Evolutionary conservation across 192 early-diverging fungal genomes (phyloP).

Genomic region (Podila epicladia): DNA sequence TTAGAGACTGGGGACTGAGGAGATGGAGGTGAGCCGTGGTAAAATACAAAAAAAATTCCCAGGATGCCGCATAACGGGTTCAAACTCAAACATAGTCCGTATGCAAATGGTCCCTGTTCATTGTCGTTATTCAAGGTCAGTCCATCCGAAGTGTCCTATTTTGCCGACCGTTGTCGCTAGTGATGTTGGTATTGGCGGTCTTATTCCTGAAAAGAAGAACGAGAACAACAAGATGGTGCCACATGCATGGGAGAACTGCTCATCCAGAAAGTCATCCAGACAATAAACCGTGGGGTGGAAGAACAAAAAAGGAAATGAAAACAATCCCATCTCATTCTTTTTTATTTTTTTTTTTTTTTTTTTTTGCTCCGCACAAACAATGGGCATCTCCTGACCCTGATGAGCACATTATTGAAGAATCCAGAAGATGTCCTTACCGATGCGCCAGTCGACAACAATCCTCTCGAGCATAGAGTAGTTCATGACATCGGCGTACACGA

Average conservation of each 20-base stretch:
- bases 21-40: conserved; percentile 1
- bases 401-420: not conserved
- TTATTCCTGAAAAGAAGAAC: not conserved
- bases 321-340: not conserved
- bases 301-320: conserved; percentile 3
- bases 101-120: too few relatives aligned
- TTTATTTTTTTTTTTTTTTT: not conserved
- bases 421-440: conserved; percentile 47
- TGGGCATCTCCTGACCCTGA: conserved; percentile 5
- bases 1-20: not conserved
- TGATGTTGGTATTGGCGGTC: not conserved
- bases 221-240: not conserved
- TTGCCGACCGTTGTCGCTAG: too few relatives aligned
- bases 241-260: not conserved
- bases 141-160: too few relatives aligned
- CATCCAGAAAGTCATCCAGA: not conserved
- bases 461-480: conserved; percentile 71
- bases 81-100: too few relatives aligned
- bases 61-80: conserved; percentile 1
- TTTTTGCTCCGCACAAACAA: not conserved
- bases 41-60: conserved; percentile 10
- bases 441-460: conserved; percentile 69
- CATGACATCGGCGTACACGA: conserved; percentile 73
- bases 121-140: too few relatives aligned
- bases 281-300: not conserved